Conservation (phyloP, 129 eudicot species). For the Centella asiatica region DNA sequence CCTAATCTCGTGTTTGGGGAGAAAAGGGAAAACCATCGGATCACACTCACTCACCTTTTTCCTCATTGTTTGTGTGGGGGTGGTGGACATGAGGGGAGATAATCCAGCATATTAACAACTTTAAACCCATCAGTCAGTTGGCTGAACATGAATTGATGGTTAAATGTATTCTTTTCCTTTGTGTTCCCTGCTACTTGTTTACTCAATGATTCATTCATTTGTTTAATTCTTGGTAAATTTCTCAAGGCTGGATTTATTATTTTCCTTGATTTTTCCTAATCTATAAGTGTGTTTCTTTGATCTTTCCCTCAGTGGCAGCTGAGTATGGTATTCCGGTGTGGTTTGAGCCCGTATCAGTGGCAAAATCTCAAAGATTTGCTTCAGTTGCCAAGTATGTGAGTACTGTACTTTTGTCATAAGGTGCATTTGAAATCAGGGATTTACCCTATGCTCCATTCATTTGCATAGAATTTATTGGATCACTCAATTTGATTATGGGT, state of each 20-base stretch:
- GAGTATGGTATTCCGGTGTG: conserved; percentile 73
- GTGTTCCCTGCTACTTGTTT: not conserved
- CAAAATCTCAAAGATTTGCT: conserved; percentile 73
- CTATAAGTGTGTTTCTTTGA: conserved; percentile 2
- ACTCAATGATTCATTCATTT: not conserved
- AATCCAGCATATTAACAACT: too few relatives aligned
- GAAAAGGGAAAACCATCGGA: too few relatives aligned
- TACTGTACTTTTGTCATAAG: conserved; percentile 3
- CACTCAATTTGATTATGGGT: conserved; percentile 4
- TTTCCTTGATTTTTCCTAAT: too few relatives aligned
- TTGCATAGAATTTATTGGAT: not conserved
- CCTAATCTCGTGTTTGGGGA: too few relatives aligned
- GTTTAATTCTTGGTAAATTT: too few relatives aligned
- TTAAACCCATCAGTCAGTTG: too few relatives aligned
- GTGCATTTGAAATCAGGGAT: not conserved
- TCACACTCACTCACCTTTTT: too few relatives aligned
- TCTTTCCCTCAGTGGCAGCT: conserved; percentile 88
- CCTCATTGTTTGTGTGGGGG: too few relatives aligned
- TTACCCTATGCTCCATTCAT: not conserved
- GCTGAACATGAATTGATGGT: too few relatives aligned
- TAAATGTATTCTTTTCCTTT: not conserved
- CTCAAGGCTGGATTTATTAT: too few relatives aligned
- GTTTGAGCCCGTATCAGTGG: conserved; percentile 99
- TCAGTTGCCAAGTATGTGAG: conserved; percentile 81
- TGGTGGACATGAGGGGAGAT: too few relatives aligned